phyloP scores from a whole-genome alignment of 1,284 basidiomycete species.

The Trametes sp. region DNA sequence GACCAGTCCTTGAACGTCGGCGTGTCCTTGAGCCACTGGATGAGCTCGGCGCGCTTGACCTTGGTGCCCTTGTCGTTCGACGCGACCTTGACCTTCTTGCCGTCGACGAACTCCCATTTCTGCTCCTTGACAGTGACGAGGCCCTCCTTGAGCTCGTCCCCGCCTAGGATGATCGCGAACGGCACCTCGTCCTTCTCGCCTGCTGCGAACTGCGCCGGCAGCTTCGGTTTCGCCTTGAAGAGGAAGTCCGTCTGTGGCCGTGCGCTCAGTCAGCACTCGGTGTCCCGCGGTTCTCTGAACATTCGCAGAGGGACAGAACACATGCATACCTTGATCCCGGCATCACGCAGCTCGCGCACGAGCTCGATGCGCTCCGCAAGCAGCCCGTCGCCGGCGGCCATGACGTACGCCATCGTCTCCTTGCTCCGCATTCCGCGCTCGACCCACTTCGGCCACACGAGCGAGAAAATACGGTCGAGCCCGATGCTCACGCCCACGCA shows the following conservation, averaged over 20 bases:
- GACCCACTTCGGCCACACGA: conserved; percentile 88
- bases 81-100: conserved; percentile 76
- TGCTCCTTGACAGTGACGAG: conserved; percentile 94
- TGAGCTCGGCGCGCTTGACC: conserved; percentile 73
- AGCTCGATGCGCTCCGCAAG: conserved; percentile 88
- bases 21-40: conserved; percentile 72
- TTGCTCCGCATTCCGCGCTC: conserved; percentile 84
- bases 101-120: conserved; percentile 79
- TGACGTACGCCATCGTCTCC: conserved; percentile 94
- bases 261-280: conserved; percentile 6
- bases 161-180: conserved; percentile 91
- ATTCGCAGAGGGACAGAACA: conserved; percentile 7
- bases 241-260: conserved; percentile 86
- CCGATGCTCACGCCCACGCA: conserved; percentile 97
- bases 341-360: conserved; percentile 84
- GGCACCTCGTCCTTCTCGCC: conserved; percentile 94
- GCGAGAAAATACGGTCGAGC: conserved; percentile 94
- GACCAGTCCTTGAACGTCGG: conserved; percentile 56
- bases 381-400: conserved; percentile 92
- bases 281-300: neutral
- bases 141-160: conserved; percentile 85
- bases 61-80: conserved; percentile 70
- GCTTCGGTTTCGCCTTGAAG: conserved; percentile 93
- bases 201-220: conserved; percentile 85
- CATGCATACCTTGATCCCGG: conserved; percentile 83